Evolutionary conservation across 495 filamentous ascomycete species (phyloP).

Genomic region (Schizothecium vesticola): DNA sequence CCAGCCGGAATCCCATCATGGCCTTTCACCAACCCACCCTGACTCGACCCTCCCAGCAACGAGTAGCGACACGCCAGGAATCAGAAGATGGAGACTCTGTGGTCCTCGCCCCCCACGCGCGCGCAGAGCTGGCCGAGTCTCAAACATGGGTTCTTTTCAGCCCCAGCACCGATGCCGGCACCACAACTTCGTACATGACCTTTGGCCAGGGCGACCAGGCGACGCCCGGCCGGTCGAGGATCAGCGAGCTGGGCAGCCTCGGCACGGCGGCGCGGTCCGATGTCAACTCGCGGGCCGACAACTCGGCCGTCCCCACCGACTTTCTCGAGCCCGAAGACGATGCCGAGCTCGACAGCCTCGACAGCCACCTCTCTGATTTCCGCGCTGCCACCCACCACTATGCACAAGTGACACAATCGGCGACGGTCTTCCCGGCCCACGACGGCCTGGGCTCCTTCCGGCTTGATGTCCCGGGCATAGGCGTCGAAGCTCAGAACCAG

Average conservation of each 20-base stretch:
- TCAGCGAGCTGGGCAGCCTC: slow-evolving; percentile 83
- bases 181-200: slow-evolving; percentile 61
- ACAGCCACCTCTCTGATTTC: slow-evolving; percentile 84
- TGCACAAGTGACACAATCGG: slow-evolving; percentile 30
- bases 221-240: slow-evolving; percentile 67
- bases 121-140: slow-evolving; percentile 54
- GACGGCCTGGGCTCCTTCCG: slow-evolving; percentile 85
- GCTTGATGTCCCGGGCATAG: slow-evolving; percentile 37
- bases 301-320: slow-evolving; percentile 39
- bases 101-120: slow-evolving; percentile 35
- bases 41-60: slow-evolving; percentile 53
- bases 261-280: slow-evolving; percentile 55
- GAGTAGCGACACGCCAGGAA: slow-evolving; percentile 33
- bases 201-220: slow-evolving; percentile 66
- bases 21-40: slow-evolving; percentile 72
- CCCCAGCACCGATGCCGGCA: slow-evolving; percentile 58
- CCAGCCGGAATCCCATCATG: slow-evolving; percentile 47
- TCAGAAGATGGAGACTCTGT: slow-evolving; percentile 42
- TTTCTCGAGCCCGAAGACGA: slow-evolving; percentile 58
- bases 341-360: slow-evolving; percentile 81
- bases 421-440: slow-evolving; percentile 75
- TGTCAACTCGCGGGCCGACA: slow-evolving; percentile 34
- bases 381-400: slow-evolving; percentile 56
- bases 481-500: slow-evolving; percentile 61
- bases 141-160: slow-evolving; percentile 97